Evolutionary conservation across 805 yeast species (phyloP), one percentile per base, ranked within the genome.

Genomic region (Sugiyamaella smithiae): DNA sequence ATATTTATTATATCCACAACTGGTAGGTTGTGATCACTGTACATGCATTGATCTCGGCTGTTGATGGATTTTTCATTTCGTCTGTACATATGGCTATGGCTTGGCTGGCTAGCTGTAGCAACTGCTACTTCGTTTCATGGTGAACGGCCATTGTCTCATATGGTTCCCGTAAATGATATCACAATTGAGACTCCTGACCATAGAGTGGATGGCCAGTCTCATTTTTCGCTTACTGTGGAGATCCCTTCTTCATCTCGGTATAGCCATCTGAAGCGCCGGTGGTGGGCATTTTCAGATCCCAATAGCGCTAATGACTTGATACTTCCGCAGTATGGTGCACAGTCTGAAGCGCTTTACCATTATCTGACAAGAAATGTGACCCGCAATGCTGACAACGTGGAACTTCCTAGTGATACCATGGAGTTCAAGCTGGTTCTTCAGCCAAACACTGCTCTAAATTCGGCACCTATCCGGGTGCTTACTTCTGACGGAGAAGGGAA

Each of bases 261-360:
- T 32, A 53, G 56, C 46, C 54, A 58, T 40, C 25, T 61, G 24
- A 44, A 49, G 16, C 54, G 65, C 23, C 46, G 62, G 20, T 61
- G 65, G 65, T 57, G 59, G 58, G 58, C 61, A 28, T 45, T 53
- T 9, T 41, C 58, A 2, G 65, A 61, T 41, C 64, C 65, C 9
- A 58, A 59, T 37, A 52, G 51, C 14, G 40, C 43, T 2, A 12
- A 36, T 5, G 25, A 36, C 2, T 22, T 49, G 33, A 22, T 2
- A 19, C 14, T 16, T 16, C 11, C n/a, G 6, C 33, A 25, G n/a
- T 28, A 41, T 11, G 48, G 50, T 14, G 19, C 47, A 16, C 50
- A 51, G 25, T 57, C 64, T 4, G 55, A 54, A 22, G 41, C 44
- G 2, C 44, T 62, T 24, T 60, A 50, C 40, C 7, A 46, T 17